phyloP scores from a whole-genome alignment of 106 monocot genomes.

The Posidonia australis region DNA sequence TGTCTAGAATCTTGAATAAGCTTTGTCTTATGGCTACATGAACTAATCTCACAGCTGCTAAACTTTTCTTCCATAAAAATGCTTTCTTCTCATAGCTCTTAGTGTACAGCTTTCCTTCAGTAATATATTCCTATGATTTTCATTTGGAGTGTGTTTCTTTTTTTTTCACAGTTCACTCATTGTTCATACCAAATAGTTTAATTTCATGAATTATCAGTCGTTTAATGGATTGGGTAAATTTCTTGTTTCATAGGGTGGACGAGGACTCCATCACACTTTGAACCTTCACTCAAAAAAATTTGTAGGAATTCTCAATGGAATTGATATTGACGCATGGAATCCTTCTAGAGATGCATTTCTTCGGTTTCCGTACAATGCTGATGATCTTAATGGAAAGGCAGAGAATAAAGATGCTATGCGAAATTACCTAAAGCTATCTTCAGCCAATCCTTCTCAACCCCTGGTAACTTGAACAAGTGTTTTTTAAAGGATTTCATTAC shows the following conservation, averaged over 20 bases:
- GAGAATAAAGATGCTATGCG: slow-evolving; percentile 60
- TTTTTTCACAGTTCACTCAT: background rate
- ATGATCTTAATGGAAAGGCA: slow-evolving; percentile 68
- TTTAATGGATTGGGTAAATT: background rate
- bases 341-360: slow-evolving; percentile 66
- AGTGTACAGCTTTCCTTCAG: no score
- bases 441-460: slow-evolving; percentile 43
- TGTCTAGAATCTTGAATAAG: no score
- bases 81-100: no score
- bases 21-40: no score
- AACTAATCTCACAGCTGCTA: no score
- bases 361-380: slow-evolving; percentile 45
- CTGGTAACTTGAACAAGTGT: slow-evolving; percentile 32
- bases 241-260: slow-evolving; percentile 45
- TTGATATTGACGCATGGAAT: slow-evolving; percentile 85
- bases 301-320: slow-evolving; percentile 83
- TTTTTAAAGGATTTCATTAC: background rate
- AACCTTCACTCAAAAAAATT: slow-evolving; percentile 64
- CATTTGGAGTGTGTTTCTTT: background rate
- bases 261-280: slow-evolving; percentile 68
- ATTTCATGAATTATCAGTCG: background rate
- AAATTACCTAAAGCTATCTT: slow-evolving; percentile 48
- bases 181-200: background rate
- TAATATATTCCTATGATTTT: no score
- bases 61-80: no score